These are phyloP conservation scores for Suillus variegatus DNA, from an alignment of 768 basidiomycete genomes.

Conservation along the genomic window DNA sequence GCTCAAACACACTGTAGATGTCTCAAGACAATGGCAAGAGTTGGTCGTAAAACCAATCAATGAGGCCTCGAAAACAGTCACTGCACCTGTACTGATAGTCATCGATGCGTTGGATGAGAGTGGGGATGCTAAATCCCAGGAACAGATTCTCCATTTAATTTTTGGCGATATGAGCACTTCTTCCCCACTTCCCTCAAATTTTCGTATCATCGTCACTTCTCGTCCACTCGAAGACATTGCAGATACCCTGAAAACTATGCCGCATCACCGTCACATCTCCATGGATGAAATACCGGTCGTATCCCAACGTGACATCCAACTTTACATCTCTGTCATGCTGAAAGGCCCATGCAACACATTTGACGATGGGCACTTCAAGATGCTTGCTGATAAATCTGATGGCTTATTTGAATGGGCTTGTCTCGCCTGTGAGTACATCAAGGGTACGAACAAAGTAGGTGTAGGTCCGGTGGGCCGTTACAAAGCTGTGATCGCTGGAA, in stretches of 20 bases:
- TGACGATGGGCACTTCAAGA: background rate
- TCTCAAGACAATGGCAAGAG: constrained; percentile 16
- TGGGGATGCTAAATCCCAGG: constrained; percentile 6
- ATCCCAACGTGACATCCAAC: too few relatives aligned
- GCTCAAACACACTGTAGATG: background rate
- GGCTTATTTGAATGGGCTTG: constrained; percentile 13
- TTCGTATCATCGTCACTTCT: constrained; percentile 20
- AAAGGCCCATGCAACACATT: background rate
- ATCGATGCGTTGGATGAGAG: constrained; percentile 27
- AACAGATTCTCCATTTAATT: constrained; percentile 16
- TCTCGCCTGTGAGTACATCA: constrained; percentile 15
- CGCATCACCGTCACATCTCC: too few relatives aligned
- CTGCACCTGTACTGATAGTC: constrained; percentile 23
- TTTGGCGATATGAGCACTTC: background rate
- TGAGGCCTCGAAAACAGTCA: constrained; percentile 4
- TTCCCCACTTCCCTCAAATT: constrained; percentile 4
- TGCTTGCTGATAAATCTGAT: background rate
- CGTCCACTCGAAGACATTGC: background rate
- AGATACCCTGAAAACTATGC: too few relatives aligned
- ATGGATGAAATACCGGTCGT: too few relatives aligned
- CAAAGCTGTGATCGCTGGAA: background rate
- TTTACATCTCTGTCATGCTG: too few relatives aligned
- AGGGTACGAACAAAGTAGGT: too few relatives aligned
- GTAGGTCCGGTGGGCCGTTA: too few relatives aligned
- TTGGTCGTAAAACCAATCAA: constrained; percentile 18